Conservation (phyloP, 257 asterid genomes). For the Euphrasia confusa region DNA sequence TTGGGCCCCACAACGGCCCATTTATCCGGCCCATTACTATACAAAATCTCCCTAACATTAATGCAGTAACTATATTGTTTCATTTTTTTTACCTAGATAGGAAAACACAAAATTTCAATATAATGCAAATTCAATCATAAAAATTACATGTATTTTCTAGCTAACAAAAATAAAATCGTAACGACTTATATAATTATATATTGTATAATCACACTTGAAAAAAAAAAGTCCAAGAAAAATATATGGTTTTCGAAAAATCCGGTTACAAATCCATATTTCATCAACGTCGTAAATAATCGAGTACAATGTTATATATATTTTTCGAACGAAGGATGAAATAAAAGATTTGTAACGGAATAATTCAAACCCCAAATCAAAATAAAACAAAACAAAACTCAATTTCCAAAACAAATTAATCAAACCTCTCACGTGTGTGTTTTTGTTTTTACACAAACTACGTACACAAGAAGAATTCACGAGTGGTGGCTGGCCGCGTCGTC, state of each 20-base stretch:
- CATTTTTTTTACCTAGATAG: no score
- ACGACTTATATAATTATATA: slow-evolving; percentile 38
- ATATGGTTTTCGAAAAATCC: no score
- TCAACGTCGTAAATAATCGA: no score
- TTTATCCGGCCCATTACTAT: slow-evolving; percentile 50
- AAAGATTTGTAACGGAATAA: neutral
- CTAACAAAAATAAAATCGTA: neutral
- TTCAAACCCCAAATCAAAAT: neutral
- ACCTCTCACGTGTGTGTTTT: slow-evolving; percentile 41
- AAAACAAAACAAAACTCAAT: slow-evolving; percentile 24
- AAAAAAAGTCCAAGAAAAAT: neutral
- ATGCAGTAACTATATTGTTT: slow-evolving; percentile 17
- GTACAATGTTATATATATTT: no score
- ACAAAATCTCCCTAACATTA: neutral
- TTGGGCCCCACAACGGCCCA: slow-evolving; percentile 59
- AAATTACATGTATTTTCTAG: no score
- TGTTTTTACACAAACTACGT: slow-evolving; percentile 27
- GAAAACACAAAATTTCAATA: slow-evolving; percentile 23
- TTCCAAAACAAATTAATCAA: slow-evolving; percentile 34
- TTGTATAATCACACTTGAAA: slow-evolving; percentile 48
- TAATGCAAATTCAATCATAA: no score
- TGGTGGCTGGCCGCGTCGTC: slow-evolving; percentile 67
- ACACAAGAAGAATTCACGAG: slow-evolving; percentile 47
- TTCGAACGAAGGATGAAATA: neutral
- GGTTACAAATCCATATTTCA: no score